A percentile compares a stretch with the other conserved stretches of the same genome.
Evolutionary conservation across 768 basidiomycete genomes (phyloP).

Genomic region (Xerocomus potaroensis): DNA sequence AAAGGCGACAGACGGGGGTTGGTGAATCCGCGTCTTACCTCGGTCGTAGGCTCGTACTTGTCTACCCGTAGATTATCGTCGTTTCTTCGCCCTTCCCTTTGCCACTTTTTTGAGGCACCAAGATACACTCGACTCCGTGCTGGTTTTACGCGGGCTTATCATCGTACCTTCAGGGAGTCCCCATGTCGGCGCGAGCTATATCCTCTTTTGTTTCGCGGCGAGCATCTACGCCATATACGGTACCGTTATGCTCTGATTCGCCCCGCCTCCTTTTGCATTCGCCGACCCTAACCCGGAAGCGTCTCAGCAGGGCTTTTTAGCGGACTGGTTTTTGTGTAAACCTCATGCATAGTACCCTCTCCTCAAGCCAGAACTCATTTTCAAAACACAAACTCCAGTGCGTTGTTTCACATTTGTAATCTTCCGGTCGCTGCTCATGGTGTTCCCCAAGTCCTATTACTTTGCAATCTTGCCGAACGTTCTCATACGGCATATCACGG

Average conservation of each 20-base stretch:
- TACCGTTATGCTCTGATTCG: slow-evolving; percentile 75
- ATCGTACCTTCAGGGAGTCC: slow-evolving; percentile 24
- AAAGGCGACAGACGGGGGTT: too few species aligned
- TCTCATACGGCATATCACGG: neutral
- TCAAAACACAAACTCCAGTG: slow-evolving; percentile 58
- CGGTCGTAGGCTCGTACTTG: slow-evolving; percentile 55
- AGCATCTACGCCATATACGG: slow-evolving; percentile 66
- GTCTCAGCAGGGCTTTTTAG: slow-evolving; percentile 71
- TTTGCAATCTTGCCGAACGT: too few species aligned
- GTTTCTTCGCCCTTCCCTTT: slow-evolving; percentile 25
- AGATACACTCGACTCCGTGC: slow-evolving; percentile 33
- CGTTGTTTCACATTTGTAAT: slow-evolving; percentile 10
- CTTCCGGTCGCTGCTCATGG: neutral
- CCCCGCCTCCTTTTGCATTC: neutral
- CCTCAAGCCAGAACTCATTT: slow-evolving; percentile 73
- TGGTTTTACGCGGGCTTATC: neutral
- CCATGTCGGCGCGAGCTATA: slow-evolving; percentile 47
- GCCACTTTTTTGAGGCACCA: slow-evolving; percentile 56
- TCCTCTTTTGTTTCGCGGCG: slow-evolving; percentile 65
- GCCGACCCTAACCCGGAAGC: neutral
- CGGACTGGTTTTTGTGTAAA: slow-evolving; percentile 88
- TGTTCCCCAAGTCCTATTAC: slow-evolving; percentile 64
- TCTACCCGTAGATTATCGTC: slow-evolving; percentile 61
- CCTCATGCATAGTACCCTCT: slow-evolving; percentile 50
- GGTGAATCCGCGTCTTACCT: slow-evolving; percentile 39